Percentiles rank a stretch among this genome's conserved stretches.
phyloP scores from a whole-genome alignment of 352 stramenopile genomes.

The Blastocystis sp. region DNA sequence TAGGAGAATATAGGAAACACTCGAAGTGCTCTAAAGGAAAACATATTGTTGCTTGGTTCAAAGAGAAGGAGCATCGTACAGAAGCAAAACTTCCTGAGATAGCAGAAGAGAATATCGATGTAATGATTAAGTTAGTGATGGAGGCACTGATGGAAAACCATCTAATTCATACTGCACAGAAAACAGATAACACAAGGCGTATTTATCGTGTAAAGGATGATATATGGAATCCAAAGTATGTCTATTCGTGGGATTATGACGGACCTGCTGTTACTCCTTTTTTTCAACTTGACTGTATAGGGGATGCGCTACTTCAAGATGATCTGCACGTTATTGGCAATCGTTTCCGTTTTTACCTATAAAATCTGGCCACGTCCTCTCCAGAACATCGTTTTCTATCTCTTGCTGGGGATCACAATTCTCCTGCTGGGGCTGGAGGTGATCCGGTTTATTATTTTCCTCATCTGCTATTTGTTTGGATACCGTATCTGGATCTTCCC shows the following conservation, averaged over 20 bases:
- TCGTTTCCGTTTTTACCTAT: constrained; percentile 20
- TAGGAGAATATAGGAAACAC: constrained; percentile 56
- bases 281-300: neutral
- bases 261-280: constrained; percentile 14
- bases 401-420: neutral
- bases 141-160: neutral
- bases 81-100: constrained; percentile 1
- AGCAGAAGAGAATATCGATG: neutral
- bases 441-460: constrained; percentile 21
- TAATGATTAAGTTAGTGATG: constrained; percentile 1
- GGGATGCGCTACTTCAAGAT: constrained; percentile 58
- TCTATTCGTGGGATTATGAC: constrained; percentile 57
- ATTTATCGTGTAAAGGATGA: neutral
- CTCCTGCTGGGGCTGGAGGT: constrained; percentile 17
- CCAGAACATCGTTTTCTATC: constrained; percentile 39
- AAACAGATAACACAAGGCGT: neutral
- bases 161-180: constrained; percentile 11
- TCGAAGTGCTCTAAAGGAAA: constrained; percentile 45
- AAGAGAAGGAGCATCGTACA: neutral
- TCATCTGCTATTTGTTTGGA: constrained; percentile 38
- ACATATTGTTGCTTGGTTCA: constrained; percentile 38
- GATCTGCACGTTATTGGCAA: neutral
- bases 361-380: constrained; percentile 6
- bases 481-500: constrained; percentile 60
- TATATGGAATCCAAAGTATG: constrained; percentile 39